Percentiles rank a stretch among this genome's conserved stretches.
These are phyloP conservation scores for Theobroma cacao DNA, from an alignment of 345 rosid genomes.

Conservation along the genomic window DNA sequence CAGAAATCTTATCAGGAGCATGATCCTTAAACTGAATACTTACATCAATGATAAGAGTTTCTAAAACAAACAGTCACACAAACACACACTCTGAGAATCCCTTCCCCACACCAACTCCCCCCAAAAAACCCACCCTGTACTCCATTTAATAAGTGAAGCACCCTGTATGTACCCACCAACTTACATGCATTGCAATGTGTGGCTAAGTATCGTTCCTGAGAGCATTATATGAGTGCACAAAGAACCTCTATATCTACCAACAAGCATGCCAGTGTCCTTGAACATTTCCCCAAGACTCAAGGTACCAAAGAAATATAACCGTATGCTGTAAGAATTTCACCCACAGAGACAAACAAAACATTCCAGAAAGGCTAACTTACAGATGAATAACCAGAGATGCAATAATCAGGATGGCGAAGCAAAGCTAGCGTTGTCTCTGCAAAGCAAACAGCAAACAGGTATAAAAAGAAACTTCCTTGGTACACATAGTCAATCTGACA, in stretches of 20 bases:
- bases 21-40: background rate
- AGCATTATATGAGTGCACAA: background rate
- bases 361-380: slow-evolving; percentile 43
- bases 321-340: background rate
- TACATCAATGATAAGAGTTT: background rate
- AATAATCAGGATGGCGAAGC: slow-evolving; percentile 93
- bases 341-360: background rate
- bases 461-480: background rate
- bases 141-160: background rate
- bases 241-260: background rate
- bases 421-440: slow-evolving; percentile 87
- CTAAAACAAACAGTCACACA: background rate
- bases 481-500: background rate
- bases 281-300: background rate
- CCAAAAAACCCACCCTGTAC: background rate
- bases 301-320: background rate
- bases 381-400: slow-evolving; percentile 90
- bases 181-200: background rate
- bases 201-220: background rate
- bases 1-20: background rate
- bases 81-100: background rate
- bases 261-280: background rate
- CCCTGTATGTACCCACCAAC: background rate
- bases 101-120: background rate
- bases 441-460: slow-evolving; percentile 25